Evolutionary conservation across 2,329 filamentous ascomycete genomes (phyloP).

Genomic region (Cordyceps cateniannulata): DNA sequence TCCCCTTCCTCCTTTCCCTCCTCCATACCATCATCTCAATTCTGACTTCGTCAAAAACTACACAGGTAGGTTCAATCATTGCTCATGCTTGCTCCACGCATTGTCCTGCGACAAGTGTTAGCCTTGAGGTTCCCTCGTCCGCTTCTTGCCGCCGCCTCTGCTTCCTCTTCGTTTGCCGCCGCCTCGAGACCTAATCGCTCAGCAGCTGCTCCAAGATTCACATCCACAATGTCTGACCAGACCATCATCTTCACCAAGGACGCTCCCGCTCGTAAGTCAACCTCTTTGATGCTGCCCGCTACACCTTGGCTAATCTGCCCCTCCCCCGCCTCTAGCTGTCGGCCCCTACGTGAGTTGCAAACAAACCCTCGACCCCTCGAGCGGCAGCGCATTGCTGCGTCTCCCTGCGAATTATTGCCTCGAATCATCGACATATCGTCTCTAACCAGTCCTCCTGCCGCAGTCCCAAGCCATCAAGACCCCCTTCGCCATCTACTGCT

Average conservation of each 20-base stretch:
- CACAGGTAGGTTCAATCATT: slow-evolving; percentile 21
- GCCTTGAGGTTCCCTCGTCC: neutral
- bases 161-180: neutral
- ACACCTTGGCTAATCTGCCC: slow-evolving; percentile 12
- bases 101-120: slow-evolving; percentile 14
- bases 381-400: neutral
- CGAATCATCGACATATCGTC: neutral
- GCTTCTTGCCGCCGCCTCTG: neutral
- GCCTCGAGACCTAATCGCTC: slow-evolving; percentile 1
- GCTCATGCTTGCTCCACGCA: slow-evolving; percentile 15
- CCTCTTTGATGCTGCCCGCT: neutral
- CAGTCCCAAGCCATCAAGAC: slow-evolving; percentile 64
- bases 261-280: slow-evolving; percentile 49
- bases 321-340: slow-evolving; percentile 37
- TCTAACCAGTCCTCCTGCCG: slow-evolving; percentile 16
- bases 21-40: neutral
- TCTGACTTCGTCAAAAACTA: neutral
- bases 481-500: slow-evolving; percentile 58
- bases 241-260: slow-evolving; percentile 51
- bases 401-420: neutral
- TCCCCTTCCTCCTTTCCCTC: neutral
- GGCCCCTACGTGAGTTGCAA: slow-evolving; percentile 53
- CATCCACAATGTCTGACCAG: slow-evolving; percentile 40
- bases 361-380: neutral
- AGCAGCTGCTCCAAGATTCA: slow-evolving; percentile 9